Percentiles rank a stretch among this genome's conserved stretches.
Conservation (phyloP, 2,329 filamentous ascomycete species). For the Claviceps spartinae region DNA sequence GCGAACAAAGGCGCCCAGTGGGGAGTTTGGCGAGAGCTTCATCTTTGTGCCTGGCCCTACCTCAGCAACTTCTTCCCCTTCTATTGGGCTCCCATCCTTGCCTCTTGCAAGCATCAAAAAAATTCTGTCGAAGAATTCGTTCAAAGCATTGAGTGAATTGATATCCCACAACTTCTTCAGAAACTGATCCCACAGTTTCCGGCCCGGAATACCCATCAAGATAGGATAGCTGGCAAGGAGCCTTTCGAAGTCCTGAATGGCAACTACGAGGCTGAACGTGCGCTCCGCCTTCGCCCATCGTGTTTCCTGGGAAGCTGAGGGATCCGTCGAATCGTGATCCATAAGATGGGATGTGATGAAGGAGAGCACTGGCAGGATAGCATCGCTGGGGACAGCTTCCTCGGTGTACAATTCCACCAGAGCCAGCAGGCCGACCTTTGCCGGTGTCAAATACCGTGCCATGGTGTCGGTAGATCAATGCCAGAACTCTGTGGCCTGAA, state of each 20-base stretch:
- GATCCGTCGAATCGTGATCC: constrained; percentile 24
- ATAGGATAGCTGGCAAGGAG: constrained; percentile 40
- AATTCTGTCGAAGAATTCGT: constrained; percentile 56
- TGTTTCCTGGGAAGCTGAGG: constrained; percentile 13
- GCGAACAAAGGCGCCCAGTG: constrained; percentile 69
- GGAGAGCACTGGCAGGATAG: constrained; percentile 62
- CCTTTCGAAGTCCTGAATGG: constrained; percentile 45
- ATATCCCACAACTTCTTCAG: constrained; percentile 72
- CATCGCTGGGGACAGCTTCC: constrained; percentile 51
- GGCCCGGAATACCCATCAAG: constrained; percentile 50
- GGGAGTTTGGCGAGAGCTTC: constrained; percentile 57
- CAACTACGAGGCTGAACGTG: constrained; percentile 37
- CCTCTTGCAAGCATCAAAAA: constrained; percentile 45
- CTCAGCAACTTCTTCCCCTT: constrained; percentile 31
- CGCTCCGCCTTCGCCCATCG: constrained; percentile 36
- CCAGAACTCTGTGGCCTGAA: background rate
- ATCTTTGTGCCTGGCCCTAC: constrained; percentile 36
- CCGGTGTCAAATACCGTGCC: constrained; percentile 76
- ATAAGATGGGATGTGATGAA: constrained; percentile 64
- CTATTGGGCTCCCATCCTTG: constrained; percentile 43
- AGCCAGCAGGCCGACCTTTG: constrained; percentile 70
- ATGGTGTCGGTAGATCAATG: constrained; percentile 30
- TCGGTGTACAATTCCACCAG: constrained; percentile 73
- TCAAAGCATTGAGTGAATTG: constrained; percentile 68
- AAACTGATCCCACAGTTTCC: constrained; percentile 79